Base-by-base conservation (phyloP, 2,329 filamentous ascomycete genomes). In the Scopulariopsis brevicaulis region DNA sequence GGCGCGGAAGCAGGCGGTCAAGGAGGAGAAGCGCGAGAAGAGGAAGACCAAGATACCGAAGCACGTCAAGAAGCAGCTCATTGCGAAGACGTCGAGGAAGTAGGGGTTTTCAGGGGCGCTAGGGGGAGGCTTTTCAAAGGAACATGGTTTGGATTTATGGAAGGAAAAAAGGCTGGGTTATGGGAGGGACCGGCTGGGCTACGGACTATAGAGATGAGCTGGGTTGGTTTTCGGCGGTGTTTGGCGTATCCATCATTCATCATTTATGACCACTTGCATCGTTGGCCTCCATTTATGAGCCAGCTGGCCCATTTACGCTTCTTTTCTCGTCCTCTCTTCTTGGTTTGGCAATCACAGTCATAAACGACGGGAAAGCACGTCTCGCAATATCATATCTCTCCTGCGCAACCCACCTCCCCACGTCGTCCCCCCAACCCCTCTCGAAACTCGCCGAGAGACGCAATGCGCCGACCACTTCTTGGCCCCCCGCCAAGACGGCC, bases 1-100 rank as follows among this genome's bases (percentile, higher is more conserved):
- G 77, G 84, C 83, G 71, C 61, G 71, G 71, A 99, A 99, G 71
- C 82, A 84, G 69, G 86, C 87, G 1, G 87, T 96, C 64, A 99
- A 56, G 74, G 93, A 96, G 67, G 93, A 92, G 66, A 96, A 96
- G 76, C 85, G 90, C 40, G 92, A 96, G 71, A 91, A 95, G 76
- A 79, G 94, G 60, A 90, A 93, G 71, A 88, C 89, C 4, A 99
- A 99, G 78, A 96, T 99, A 74, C 93, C 94, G 0, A 99, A 99
- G 74, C 85, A 95, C 69, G 63, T 96, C 37, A 99, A 99, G 81
- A 97, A 96, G 78, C 89, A 87, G 69, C 73, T 96, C 59, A 82
- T 96, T 28, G 80, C 79, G 58, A 76, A 77, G 62, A 78, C 79
- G 18, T 77, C 82, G 58, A 76, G 83, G 63, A 83, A 81, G 66